phyloP scores from a whole-genome alignment of 2,329 filamentous ascomycete genomes.

The Fusarium sp. region DNA sequence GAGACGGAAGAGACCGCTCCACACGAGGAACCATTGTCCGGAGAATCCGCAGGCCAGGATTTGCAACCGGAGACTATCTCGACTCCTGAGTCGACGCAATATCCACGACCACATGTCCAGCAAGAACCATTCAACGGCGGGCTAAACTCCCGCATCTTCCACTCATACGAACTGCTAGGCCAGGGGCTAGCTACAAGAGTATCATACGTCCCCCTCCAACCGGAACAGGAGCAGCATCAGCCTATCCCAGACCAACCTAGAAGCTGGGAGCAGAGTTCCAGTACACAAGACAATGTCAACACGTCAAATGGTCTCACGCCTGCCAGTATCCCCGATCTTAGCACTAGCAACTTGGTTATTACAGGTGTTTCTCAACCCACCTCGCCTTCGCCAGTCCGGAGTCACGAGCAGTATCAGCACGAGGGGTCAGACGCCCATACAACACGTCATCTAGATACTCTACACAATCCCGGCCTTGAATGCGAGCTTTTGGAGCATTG shows the following conservation, averaged over 20 bases:
- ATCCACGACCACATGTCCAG: neutral
- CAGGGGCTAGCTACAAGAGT: slow-evolving; percentile 25
- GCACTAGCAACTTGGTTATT: neutral
- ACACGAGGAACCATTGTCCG: neutral
- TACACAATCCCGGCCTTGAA: slow-evolving; percentile 33
- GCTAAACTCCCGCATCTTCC: slow-evolving; percentile 28
- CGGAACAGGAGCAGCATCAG: neutral
- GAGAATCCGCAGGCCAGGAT: neutral
- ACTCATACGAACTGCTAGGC: slow-evolving; percentile 33
- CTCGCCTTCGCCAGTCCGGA: slow-evolving; percentile 1
- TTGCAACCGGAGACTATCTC: neutral
- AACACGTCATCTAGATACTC: slow-evolving; percentile 30
- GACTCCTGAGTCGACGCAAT: neutral
- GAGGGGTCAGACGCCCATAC: neutral
- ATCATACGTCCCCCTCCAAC: neutral
- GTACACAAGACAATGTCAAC: neutral
- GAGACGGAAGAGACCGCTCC: neutral
- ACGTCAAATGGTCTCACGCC: neutral
- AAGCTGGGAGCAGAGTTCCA: neutral
- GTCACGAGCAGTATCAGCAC: neutral
- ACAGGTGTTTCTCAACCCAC: neutral
- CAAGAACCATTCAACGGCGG: slow-evolving; percentile 16
- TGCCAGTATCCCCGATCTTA: neutral
- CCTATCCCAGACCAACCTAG: neutral
- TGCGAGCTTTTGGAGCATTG: slow-evolving; percentile 39